Percentiles rank a stretch among this genome's conserved stretches.
Conservation (phyloP, 2,329 filamentous ascomycete genomes). For the Aspergillus vadensis region DNA sequence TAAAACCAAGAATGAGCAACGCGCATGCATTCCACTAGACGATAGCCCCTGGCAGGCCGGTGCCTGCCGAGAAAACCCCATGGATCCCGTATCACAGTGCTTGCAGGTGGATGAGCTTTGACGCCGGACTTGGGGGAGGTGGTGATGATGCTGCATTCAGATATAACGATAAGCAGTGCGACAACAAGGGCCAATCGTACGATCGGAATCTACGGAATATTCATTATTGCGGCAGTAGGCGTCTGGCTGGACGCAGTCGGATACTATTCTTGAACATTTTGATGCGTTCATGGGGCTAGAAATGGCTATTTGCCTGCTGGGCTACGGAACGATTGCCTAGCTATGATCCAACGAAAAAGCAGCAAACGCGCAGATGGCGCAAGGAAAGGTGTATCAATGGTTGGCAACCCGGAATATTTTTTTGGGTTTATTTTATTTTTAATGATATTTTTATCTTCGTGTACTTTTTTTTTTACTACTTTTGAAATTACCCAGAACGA, state of each 20-base stretch:
- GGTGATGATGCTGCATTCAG: conserved; percentile 6
- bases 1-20: neutral
- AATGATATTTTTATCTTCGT: no score
- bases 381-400: conserved; percentile 7
- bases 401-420: neutral
- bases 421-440: no score
- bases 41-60: neutral
- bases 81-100: neutral
- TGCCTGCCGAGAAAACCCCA: conserved; percentile 4
- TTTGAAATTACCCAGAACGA: neutral
- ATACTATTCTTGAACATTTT: neutral
- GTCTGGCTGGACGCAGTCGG: neutral
- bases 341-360: conserved; percentile 16
- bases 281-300: neutral
- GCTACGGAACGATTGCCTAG: neutral
- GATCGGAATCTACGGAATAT: neutral
- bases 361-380: conserved; percentile 16
- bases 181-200: conserved; percentile 10
- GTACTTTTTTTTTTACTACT: neutral
- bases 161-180: conserved; percentile 15
- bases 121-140: neutral
- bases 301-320: no score
- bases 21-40: neutral
- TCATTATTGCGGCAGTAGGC: neutral
- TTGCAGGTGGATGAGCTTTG: neutral